Percentiles rank a stretch among this genome's conserved stretches.
These are phyloP conservation scores for Zoysia pacifica DNA, from an alignment of 176 grass and related monocot species.

Conservation along the genomic window DNA sequence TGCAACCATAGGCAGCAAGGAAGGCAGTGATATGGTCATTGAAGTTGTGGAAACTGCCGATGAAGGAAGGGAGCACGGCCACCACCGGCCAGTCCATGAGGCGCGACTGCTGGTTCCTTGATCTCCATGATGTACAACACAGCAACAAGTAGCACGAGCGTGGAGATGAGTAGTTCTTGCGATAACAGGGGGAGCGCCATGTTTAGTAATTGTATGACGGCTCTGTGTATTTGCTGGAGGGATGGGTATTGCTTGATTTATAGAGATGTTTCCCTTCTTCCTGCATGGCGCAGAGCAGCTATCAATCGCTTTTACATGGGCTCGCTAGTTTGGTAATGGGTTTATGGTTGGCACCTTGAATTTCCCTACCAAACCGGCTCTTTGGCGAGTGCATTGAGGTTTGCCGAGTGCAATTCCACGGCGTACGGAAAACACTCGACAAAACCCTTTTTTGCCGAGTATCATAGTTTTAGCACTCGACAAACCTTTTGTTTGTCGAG, in stretches of 20 bases:
- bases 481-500: too few species aligned
- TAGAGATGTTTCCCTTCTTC: background rate
- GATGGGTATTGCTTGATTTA: background rate
- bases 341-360: background rate
- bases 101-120: background rate
- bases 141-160: background rate
- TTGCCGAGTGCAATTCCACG: too few species aligned
- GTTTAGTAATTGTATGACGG: background rate
- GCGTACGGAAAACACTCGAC: too few species aligned
- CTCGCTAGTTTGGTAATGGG: background rate
- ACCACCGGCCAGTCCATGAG: background rate
- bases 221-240: background rate
- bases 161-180: background rate
- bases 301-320: background rate
- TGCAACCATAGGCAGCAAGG: background rate
- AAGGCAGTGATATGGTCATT: background rate
- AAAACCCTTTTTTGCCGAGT: too few species aligned
- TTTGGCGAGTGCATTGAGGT: too few species aligned
- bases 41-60: background rate
- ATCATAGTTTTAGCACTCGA: too few species aligned
- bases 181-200: background rate
- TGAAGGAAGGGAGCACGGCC: background rate
- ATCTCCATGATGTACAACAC: background rate
- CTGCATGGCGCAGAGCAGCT: too few species aligned
- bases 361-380: too few species aligned